Base-by-base conservation (phyloP, 257 asterid genomes). In the Penstemon eatonii region DNA sequence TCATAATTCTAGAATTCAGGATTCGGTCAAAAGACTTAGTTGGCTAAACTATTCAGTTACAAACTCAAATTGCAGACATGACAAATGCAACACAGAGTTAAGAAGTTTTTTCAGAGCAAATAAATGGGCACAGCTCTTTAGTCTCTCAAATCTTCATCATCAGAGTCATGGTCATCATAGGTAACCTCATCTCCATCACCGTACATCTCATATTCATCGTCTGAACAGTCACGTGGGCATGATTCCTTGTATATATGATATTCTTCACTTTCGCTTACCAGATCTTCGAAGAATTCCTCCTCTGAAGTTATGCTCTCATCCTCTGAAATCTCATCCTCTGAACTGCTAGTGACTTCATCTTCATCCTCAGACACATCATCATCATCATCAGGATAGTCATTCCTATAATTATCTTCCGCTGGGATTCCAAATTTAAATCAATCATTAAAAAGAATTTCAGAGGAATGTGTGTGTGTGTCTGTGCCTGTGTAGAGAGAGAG, bases 341-440 rank as follows among this genome's bases (percentile, higher is more conserved):
- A 76, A 38, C 36, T 45, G 72, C 76, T 75, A 4, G 70, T 70
- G n/a, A 7, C 81, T 65, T 65, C 86, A 13, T 75, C 87, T 41
- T 81, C 89, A 3, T 74, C 80, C 61, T 81, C 96, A 5, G 89
- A 79, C 19, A 56, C 46, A 67, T 78, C 92, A 69, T 78, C 92
- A 69, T 78, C 92, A 69, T 90, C 99, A 18, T 90, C 96, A 0
- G 99, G 99, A 68, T 93, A 93, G 41, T 93, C 97, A 67, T 90
- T 93, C 67, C 71, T 15, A 64, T 92, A 96, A 78, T 93, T 75
- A 78, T 86, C 78, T 80, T 93, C 99, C 70, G 84, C 99, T 93
- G 88, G 67, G 45, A 78, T 60, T 63, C 63, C 56, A 67, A 46
- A 66, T 50, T 67, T 33, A 44, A 33, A 49, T 11, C 47, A 73